Conservation (phyloP, 75 land plant species). For the Pinus tabuliformis region DNA sequence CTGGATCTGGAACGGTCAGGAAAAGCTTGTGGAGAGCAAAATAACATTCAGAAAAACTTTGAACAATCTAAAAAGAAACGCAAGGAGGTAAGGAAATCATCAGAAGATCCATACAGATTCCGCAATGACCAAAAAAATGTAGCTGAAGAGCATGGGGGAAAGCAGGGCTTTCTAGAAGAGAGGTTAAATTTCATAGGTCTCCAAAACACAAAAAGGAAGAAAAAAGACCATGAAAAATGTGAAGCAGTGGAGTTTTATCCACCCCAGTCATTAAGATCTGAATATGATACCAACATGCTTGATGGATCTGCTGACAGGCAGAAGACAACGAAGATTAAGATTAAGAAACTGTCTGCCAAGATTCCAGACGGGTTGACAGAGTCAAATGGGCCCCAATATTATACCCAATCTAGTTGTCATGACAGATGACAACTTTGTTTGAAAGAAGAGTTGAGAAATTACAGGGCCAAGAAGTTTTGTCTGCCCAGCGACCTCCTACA, state of each 20-base stretch:
- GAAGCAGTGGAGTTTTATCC: not conserved
- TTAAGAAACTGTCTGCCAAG: too few relatives aligned
- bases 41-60: not conserved
- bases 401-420: too few relatives aligned
- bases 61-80: slow-evolving; percentile 6
- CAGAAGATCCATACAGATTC: slow-evolving; percentile 3
- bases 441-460: too few relatives aligned
- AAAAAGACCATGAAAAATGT: slow-evolving; percentile 6
- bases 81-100: not conserved
- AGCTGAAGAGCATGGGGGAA: not conserved
- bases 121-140: not conserved
- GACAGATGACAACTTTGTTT: too few relatives aligned
- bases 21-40: slow-evolving; percentile 4
- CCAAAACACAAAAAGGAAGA: slow-evolving; percentile 7
- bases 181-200: slow-evolving; percentile 6
- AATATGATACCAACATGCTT: too few relatives aligned
- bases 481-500: too few relatives aligned
- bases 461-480: too few relatives aligned
- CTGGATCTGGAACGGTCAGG: slow-evolving; percentile 2
- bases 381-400: too few relatives aligned
- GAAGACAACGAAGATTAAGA: too few relatives aligned
- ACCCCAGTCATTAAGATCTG: too few relatives aligned
- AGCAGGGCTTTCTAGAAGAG: not conserved
- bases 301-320: too few relatives aligned
- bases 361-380: too few relatives aligned